phyloP scores from a whole-genome alignment of 768 basidiomycete species.

The Tylopilus felleus region DNA sequence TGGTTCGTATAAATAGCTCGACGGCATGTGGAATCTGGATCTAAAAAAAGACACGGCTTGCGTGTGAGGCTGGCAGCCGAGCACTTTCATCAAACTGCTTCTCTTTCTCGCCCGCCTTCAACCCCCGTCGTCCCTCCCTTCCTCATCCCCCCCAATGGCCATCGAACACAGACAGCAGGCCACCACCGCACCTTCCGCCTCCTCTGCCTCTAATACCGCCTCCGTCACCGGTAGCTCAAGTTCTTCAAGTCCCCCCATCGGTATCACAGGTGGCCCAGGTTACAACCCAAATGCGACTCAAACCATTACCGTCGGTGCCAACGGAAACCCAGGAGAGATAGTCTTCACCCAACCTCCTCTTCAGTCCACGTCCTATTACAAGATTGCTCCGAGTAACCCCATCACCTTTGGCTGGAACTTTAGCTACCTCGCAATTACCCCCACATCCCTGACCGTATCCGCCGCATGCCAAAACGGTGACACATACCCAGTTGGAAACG shows the following conservation, averaged over 20 bases:
- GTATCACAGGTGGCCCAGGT: constrained; percentile 28
- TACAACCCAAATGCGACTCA: constrained; percentile 22
- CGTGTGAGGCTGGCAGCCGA: constrained; percentile 16
- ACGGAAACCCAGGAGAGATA: constrained; percentile 43
- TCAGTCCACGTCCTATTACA: constrained; percentile 61
- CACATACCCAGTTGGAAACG: constrained; percentile 63
- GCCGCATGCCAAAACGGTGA: constrained; percentile 66
- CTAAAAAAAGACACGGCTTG: constrained; percentile 15
- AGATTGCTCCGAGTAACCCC: constrained; percentile 52
- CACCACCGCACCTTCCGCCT: not conserved
- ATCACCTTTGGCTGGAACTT: constrained; percentile 78
- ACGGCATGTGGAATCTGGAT: not conserved
- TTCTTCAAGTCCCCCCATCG: constrained; percentile 3
- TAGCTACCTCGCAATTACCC: constrained; percentile 51
- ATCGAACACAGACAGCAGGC: constrained; percentile 27
- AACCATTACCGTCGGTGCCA: constrained; percentile 27
- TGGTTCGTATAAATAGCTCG: no score
- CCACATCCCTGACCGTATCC: constrained; percentile 55
- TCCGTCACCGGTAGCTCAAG: not conserved
- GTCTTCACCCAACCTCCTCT: constrained; percentile 57
- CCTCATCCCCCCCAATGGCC: constrained; percentile 7
- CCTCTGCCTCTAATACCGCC: constrained; percentile 2
- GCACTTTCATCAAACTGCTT: not conserved
- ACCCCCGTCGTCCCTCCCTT: not conserved
- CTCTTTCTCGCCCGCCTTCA: not conserved